Evolutionary conservation across 768 basidiomycete genomes (phyloP).

Genomic region (Xerocomellus amylosporus): DNA sequence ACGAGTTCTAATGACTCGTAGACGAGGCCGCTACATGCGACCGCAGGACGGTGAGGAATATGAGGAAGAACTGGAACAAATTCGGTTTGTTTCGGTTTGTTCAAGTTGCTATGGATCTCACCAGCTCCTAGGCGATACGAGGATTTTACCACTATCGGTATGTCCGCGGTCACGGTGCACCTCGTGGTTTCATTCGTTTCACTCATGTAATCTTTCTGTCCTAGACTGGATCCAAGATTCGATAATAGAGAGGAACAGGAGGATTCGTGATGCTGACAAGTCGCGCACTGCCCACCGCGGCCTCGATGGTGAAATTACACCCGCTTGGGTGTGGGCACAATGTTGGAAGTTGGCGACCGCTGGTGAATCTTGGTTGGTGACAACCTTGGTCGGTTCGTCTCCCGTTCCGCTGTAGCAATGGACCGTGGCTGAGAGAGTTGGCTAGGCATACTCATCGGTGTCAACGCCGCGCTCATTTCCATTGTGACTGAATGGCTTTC

Average conservation of each 20-base stretch:
- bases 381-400: conserved; percentile 81
- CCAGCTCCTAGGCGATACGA: conserved; percentile 70
- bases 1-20: conserved; percentile 21
- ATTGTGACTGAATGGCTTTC: conserved; percentile 97
- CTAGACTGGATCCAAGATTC: conserved; percentile 98
- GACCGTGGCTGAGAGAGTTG: conserved; percentile 1
- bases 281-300: conserved; percentile 45
- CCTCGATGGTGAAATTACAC: conserved; percentile 49
- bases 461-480: conserved; percentile 93
- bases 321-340: conserved; percentile 61
- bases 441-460: conserved; percentile 83
- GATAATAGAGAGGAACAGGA: conserved; percentile 79
- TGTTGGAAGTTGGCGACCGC: conserved; percentile 57
- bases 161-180: conserved; percentile 20
- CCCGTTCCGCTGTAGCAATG: background rate
- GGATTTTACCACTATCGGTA: conserved; percentile 94
- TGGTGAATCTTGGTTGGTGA: conserved; percentile 90
- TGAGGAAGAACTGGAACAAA: conserved; percentile 66
- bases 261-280: conserved; percentile 53
- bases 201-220: conserved; percentile 7
- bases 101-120: conserved; percentile 12
- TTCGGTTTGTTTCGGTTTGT: conserved; percentile 43
- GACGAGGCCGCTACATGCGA: conserved; percentile 24
- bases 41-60: conserved; percentile 39
- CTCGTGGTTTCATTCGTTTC: conserved; percentile 12